Evolutionary conservation across 148 eudicot species (phyloP).

Genomic region (Tetragonia tetragonoides): DNA sequence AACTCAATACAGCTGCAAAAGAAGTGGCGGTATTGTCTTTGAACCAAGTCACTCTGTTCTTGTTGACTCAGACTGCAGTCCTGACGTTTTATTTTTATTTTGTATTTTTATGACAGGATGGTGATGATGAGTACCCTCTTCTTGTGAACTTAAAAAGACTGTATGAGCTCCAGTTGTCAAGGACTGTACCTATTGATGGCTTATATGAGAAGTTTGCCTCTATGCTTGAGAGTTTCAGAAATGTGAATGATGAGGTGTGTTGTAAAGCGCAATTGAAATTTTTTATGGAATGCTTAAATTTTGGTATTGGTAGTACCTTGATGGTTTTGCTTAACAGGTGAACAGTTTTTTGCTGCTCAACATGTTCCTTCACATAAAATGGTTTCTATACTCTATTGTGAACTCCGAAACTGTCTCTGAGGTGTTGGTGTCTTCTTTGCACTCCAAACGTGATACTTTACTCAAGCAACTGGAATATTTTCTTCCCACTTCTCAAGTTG

Average conservation of each 20-base stretch:
- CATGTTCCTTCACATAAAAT: conserved; percentile 75
- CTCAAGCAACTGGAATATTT: conserved; percentile 61
- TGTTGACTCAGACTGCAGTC: conserved; percentile 8
- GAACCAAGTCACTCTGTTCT: neutral
- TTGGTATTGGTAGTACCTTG: conserved; percentile 12
- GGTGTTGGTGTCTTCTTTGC: conserved; percentile 52
- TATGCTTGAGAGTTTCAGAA: conserved; percentile 61
- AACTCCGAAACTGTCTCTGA: conserved; percentile 61
- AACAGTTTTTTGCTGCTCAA: conserved; percentile 76
- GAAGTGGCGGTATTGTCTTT: conserved; percentile 63
- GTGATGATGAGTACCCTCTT: conserved; percentile 81
- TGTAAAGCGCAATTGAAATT: conserved; percentile 3
- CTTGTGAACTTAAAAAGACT: conserved; percentile 91
- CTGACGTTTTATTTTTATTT: neutral
- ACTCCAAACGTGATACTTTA: conserved; percentile 65
- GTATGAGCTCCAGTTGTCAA: conserved; percentile 81
- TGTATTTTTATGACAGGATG: conserved; percentile 46
- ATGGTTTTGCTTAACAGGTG: conserved; percentile 49
- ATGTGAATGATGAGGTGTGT: conserved; percentile 80
- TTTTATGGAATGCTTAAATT: conserved; percentile 7
- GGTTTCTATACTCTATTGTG: conserved; percentile 63
- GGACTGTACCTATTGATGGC: conserved; percentile 60
- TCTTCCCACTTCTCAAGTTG: conserved; percentile 42
- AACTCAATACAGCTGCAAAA: conserved; percentile 72
- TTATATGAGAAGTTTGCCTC: conserved; percentile 58